Base-by-base conservation (phyloP, 495 filamentous ascomycete species). In the Bacidia gigantensis region DNA sequence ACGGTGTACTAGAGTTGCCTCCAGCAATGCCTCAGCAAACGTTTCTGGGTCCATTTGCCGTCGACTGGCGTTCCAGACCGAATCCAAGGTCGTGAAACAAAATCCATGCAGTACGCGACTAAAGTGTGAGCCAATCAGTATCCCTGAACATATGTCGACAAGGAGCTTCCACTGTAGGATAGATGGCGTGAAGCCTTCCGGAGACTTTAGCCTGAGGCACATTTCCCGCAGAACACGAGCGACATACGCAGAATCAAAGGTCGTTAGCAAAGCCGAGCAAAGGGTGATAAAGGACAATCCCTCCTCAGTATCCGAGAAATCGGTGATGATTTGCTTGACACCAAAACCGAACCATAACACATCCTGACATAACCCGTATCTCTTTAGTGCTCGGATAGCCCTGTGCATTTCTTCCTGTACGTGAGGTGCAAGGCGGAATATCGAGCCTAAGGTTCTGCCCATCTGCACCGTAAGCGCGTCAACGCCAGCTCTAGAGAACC, bases 261-360 rank as follows among this genome's bases (percentile, higher is more conserved):
- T 54, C 5, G 21, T 22, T 20, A 47, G 23, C 7, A 58, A 26
- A 2, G 55, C 44, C 21, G 55, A 50, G 29, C 58, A 60, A 0
- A 60, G 5, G 0, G 55, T 55, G 14, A 58, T 46, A 12, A 53
- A 22, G 2, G 46, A 46, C 12, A 51, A 38, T n/a, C 58, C 56
- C 25, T 58, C 25, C 23, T 58, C 56, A 3, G 58, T 54, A 10
- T 57, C 55, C 11, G 56, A 29, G 2, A 58, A 47, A 38, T 57
- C 56, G 14, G 45, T 50, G 1, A 58, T 39, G n/a, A 55, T 32
- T 20, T 54, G 46, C 41, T 57, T 58, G 39, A 60, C 24, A 18
- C 58, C 58, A 54, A 60, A 60, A 1, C 58, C 58, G 26, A 58
- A 58, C 55, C 55, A 58, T 11, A 60, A 23, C 11, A 58, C 2